Evolutionary conservation across 495 filamentous ascomycete genomes (phyloP), one percentile per base, ranked within the genome.

Genomic region (Neurospora hispaniola): DNA sequence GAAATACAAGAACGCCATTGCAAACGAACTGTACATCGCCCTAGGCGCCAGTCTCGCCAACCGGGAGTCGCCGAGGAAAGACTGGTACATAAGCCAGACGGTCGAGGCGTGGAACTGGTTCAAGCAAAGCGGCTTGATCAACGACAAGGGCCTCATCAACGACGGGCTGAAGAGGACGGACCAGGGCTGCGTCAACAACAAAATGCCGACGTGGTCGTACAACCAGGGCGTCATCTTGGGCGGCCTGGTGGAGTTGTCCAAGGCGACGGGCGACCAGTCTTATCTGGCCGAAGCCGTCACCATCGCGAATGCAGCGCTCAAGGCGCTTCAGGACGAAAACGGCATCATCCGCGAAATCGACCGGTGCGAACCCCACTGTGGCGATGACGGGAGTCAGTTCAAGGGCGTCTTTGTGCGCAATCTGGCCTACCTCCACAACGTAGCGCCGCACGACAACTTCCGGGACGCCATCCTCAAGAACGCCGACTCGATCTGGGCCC

Each of bases 151-250:
- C 73, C 84, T 87, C 7, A 89, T 95, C 80, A 91, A 93, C 77
- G 92, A 95, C 76, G 91, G 91, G 10, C 85, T 95, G 23, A 72
- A 39, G 0, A 68, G 76, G 27, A 27, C 42, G 35, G 80, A 85
- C 73, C 78, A 78, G 4, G 84, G 80, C 43, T 93, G 91, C 82
- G 83, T 86, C 73, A 92, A 91, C 80, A 93, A 93, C 78, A 85
- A 85, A 40, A 79, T 81, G 42, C 84, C 85, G 9, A 86, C 89
- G 68, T 94, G 88, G 88, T 88, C 90, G 0, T 95, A 95, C 83
- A 95, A 94, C 82, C 92, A 95, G 80, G 92, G 92, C 44, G 90
- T 93, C 39, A 83, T 94, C 43, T 85, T 94, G 14, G 92, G 92
- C 16, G 92, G 85, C 0, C 85, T 94, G 1, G 88, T 90, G 62